A percentile compares a stretch with the other conserved stretches of the same genome.
These are phyloP conservation scores for Mycena belliarum DNA, from an alignment of 768 basidiomycete genomes.

Conservation along the genomic window DNA sequence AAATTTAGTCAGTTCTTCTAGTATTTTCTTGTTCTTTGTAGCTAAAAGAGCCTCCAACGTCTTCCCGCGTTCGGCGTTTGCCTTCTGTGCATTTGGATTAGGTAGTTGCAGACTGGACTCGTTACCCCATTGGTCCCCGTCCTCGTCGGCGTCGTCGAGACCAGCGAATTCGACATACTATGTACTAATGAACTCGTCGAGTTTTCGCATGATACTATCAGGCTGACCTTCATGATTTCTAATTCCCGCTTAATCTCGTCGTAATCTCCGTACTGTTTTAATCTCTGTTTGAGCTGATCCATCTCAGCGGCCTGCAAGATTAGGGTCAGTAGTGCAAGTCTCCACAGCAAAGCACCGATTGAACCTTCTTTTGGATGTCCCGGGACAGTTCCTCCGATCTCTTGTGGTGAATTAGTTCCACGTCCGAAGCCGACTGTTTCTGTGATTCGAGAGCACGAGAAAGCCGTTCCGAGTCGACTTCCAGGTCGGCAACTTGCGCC, in stretches of 20 bases:
- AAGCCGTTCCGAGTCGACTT: constrained; percentile 72
- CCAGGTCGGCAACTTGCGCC: constrained; percentile 70
- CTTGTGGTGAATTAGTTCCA: constrained; percentile 49
- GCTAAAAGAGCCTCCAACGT: constrained; percentile 91
- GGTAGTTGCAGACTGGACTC: constrained; percentile 70
- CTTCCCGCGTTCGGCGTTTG: constrained; percentile 71
- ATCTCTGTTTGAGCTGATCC: constrained; percentile 63
- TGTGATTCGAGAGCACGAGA: constrained; percentile 67
- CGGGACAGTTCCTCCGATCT: constrained; percentile 60
- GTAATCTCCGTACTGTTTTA: constrained; percentile 82
- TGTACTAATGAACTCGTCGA: background rate
- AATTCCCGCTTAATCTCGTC: constrained; percentile 98
- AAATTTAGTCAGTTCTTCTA: constrained; percentile 91
- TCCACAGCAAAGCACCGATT: background rate
- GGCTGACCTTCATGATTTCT: constrained; percentile 92
- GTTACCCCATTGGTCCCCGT: constrained; percentile 39
- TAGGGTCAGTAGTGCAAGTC: background rate
- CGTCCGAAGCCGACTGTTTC: constrained; percentile 47
- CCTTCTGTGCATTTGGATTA: constrained; percentile 86
- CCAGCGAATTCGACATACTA: constrained; percentile 97
- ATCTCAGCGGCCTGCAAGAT: constrained; percentile 58
- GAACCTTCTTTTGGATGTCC: constrained; percentile 60
- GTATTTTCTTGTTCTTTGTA: constrained; percentile 88
- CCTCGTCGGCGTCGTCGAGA: constrained; percentile 73
- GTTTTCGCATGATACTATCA: background rate